A percentile compares a stretch with the other conserved stretches of the same genome.
Conservation (phyloP, 805 yeast species). For the Cyberlindnera samutprakarnensis region DNA sequence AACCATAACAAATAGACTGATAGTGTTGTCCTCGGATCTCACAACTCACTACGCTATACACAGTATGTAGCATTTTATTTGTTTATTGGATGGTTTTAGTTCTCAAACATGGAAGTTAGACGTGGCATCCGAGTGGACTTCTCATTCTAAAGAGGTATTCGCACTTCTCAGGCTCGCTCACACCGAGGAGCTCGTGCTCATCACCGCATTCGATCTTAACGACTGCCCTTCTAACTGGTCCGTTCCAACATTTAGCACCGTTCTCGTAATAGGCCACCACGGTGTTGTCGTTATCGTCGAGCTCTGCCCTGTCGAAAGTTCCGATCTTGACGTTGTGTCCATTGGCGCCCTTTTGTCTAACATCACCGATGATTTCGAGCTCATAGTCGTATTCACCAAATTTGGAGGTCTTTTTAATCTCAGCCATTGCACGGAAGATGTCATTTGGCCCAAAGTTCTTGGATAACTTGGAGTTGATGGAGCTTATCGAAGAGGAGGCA, state of each 20-base stretch:
- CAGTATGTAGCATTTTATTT: too few relatives aligned
- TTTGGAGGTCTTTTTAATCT: constrained; percentile 37
- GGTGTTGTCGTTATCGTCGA: constrained; percentile 26
- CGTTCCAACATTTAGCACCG: constrained; percentile 92
- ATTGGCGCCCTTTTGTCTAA: constrained; percentile 49
- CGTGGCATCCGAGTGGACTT: constrained; percentile 37
- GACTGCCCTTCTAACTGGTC: constrained; percentile 70
- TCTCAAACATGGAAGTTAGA: too few relatives aligned
- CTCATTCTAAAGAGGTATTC: constrained; percentile 49
- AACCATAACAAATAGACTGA: too few relatives aligned
- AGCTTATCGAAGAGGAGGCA: constrained; percentile 1
- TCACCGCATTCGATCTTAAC: constrained; percentile 65
- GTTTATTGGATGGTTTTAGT: too few relatives aligned
- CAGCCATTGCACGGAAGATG: constrained; percentile 51
- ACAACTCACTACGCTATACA: too few relatives aligned
- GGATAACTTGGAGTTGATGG: constrained; percentile 5
- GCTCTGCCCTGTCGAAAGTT: constrained; percentile 16
- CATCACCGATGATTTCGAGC: constrained; percentile 47
- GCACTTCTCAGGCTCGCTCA: constrained; percentile 87
- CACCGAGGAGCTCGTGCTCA: constrained; percentile 45
- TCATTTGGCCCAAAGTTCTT: constrained; percentile 53
- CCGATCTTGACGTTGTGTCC: constrained; percentile 46
- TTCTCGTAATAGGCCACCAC: constrained; percentile 34
- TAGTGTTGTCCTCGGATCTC: background rate
- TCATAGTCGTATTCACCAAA: constrained; percentile 68